Conservation (phyloP, 805 yeast species). For the Schwanniomyces yamadae region DNA sequence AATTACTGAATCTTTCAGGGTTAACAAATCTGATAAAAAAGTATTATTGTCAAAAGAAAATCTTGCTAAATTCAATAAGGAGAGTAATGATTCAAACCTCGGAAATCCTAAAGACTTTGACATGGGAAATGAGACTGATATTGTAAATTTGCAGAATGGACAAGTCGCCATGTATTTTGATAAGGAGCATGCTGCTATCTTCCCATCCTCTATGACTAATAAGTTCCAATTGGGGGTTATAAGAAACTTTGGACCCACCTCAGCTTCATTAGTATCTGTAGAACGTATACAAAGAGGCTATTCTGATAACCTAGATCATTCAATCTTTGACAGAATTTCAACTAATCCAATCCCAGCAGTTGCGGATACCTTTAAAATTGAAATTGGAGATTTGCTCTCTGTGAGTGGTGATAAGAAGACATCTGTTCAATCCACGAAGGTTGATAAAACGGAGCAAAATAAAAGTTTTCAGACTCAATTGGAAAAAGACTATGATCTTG, state of each 20-base stretch:
- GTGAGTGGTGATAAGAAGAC: conserved; percentile 18
- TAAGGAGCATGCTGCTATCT: conserved; percentile 44
- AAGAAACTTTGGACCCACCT: conserved; percentile 33
- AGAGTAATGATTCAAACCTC: conserved; percentile 7
- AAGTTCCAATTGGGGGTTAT: conserved; percentile 36
- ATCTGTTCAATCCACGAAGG: conserved; percentile 16
- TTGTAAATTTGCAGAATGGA: conserved; percentile 31
- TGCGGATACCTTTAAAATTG: conserved; percentile 31
- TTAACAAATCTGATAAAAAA: conserved; percentile 9
- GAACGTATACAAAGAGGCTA: conserved; percentile 52
- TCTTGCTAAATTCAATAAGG: conserved; percentile 15
- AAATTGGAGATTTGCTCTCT: conserved; percentile 23
- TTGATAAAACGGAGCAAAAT: conserved; percentile 14
- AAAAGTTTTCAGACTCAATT: conserved; percentile 43
- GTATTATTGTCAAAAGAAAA: conserved; percentile 8
- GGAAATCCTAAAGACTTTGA: conserved; percentile 14
- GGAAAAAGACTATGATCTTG: conserved; percentile 49
- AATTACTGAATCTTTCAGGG: conserved; percentile 35
- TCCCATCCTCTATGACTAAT: conserved; percentile 45
- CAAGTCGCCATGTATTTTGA: conserved; percentile 40
- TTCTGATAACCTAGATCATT: conserved; percentile 29
- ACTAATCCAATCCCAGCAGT: conserved; percentile 32
- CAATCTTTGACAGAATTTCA: conserved; percentile 31
- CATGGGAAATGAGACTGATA: conserved; percentile 26
- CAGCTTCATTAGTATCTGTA: conserved; percentile 45